A percentile compares a stretch with the other conserved stretches of the same genome.
These are phyloP conservation scores for Mycena epipterygia DNA, from an alignment of 768 basidiomycete genomes.

Conservation along the genomic window DNA sequence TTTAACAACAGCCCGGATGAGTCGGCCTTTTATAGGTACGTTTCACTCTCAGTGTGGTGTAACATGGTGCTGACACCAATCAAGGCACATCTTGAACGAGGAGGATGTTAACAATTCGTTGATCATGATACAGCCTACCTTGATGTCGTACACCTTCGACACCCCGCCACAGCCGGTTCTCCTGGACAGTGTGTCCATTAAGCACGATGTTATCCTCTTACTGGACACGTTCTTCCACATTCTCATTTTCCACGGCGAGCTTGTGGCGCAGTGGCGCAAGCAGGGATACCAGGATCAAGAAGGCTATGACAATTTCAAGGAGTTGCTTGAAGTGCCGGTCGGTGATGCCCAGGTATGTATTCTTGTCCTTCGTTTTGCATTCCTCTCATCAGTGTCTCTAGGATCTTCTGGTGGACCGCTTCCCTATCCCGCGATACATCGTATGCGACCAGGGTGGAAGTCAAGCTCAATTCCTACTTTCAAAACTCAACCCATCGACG, in stretches of 20 bases:
- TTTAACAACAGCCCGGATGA: conserved; percentile 99
- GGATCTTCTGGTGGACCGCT: conserved; percentile 96
- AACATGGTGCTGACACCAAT: neutral
- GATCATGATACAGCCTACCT: conserved; percentile 99
- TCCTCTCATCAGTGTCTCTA: conserved; percentile 45
- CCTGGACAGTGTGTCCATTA: conserved; percentile 97
- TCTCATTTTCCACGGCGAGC: conserved; percentile 99
- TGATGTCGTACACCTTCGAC: conserved; percentile 99
- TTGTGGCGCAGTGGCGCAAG: conserved; percentile 97
- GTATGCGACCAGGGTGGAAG: conserved; percentile 98
- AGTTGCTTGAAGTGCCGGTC: conserved; percentile 88
- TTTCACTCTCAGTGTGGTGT: conserved; percentile 8
- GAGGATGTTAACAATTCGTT: conserved; percentile 99
- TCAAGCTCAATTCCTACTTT: conserved; percentile 97
- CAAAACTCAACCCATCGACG: conserved; percentile 97
- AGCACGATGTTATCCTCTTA: conserved; percentile 94
- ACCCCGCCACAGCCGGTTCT: conserved; percentile 92
- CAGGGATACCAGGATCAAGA: conserved; percentile 99
- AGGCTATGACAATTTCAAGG: conserved; percentile 98
- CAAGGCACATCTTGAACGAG: conserved; percentile 92
- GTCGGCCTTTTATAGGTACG: conserved; percentile 96
- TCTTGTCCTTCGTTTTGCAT: neutral
- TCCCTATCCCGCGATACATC: conserved; percentile 98
- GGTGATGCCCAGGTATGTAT: conserved; percentile 85
- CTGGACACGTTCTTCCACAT: conserved; percentile 99